Conservation (phyloP, 495 filamentous ascomycete genomes). For the Astrothelium subdiscretum region DNA sequence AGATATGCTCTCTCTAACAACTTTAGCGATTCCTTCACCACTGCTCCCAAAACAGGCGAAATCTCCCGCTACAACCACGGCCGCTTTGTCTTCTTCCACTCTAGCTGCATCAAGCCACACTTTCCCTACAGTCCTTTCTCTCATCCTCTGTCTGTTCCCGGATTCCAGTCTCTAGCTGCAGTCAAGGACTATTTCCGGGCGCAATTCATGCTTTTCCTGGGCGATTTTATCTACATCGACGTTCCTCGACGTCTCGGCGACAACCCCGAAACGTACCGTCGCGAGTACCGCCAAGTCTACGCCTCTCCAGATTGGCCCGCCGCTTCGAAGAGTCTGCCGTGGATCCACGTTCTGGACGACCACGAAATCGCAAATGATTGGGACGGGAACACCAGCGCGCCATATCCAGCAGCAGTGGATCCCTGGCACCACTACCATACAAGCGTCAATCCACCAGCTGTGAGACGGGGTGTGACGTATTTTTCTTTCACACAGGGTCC, state of each 20-base stretch:
- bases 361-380: slow-evolving; percentile 94
- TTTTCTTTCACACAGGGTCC: slow-evolving; percentile 82
- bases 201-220: slow-evolving; percentile 93
- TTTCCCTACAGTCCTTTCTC: slow-evolving; percentile 77
- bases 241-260: slow-evolving; percentile 70
- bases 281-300: slow-evolving; percentile 88
- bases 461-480: slow-evolving; percentile 53
- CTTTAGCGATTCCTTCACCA: slow-evolving; percentile 65
- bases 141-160: slow-evolving; percentile 71
- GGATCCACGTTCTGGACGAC: slow-evolving; percentile 94
- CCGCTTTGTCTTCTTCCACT: slow-evolving; percentile 76
- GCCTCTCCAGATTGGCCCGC: slow-evolving; percentile 78
- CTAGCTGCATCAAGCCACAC: slow-evolving; percentile 79
- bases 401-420: slow-evolving; percentile 67
- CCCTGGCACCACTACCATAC: slow-evolving; percentile 81
- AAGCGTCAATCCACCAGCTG: slow-evolving; percentile 65
- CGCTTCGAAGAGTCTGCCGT: slow-evolving; percentile 62
- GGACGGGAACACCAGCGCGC: slow-evolving; percentile 58
- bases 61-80: slow-evolving; percentile 35
- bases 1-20: slow-evolving; percentile 76
- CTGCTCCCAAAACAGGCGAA: slow-evolving; percentile 52
- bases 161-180: slow-evolving; percentile 55
- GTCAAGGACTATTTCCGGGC: slow-evolving; percentile 51
- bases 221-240: slow-evolving; percentile 98
- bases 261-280: slow-evolving; percentile 61